Base-by-base conservation (phyloP, 2,329 filamentous ascomycete species). In the Cryphonectria japonica region DNA sequence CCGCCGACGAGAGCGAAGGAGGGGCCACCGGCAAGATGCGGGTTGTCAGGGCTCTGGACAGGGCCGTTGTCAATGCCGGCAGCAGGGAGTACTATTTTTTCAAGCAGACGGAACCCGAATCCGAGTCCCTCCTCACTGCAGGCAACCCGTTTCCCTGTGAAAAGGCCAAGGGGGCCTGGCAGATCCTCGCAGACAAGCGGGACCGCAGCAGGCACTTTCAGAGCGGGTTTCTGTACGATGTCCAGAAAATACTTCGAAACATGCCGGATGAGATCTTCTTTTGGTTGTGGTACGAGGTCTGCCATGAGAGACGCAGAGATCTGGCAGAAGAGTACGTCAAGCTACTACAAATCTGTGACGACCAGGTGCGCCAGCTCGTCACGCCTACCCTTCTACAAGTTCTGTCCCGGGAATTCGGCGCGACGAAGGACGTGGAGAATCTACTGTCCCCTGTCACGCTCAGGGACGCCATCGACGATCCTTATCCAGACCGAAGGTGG, bases 231-330 rank as follows among this genome's bases (percentile, higher is more conserved):
- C 84, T 90, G 1, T 85, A 87, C 69, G 85, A 87, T 61, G 81
- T 91, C 19, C 80, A 87, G 22, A 76, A 78, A 5, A 79, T 79
- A 70, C 82, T 81, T 54, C 78, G 79, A 16, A 74, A 77, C 3
- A 77, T 94, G 16, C 88, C 92, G 0, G 88, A 93, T 72, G 86
- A 91, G 69, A 76, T 94, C 0, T 85, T 93, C 66, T 76, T 85
- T 22, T 95, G 92, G 92, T 82, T 93, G 3, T 76, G 92, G 7
- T 81, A 87, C 66, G 86, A 90, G 80, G 81, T 90, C 32, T 87
- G 86, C 69, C 77, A 82, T 1, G 89, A 92, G 75, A 80, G 82
- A 57, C 85, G 86, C 43, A 81, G 84, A 59, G 83, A 87, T 61
- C 78, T 93, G 59, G 85, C 89, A 66, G 79, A 84, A 69, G 87